Conservation (phyloP, 1,284 basidiomycete genomes). For the Ceratobasidium sp. region DNA sequence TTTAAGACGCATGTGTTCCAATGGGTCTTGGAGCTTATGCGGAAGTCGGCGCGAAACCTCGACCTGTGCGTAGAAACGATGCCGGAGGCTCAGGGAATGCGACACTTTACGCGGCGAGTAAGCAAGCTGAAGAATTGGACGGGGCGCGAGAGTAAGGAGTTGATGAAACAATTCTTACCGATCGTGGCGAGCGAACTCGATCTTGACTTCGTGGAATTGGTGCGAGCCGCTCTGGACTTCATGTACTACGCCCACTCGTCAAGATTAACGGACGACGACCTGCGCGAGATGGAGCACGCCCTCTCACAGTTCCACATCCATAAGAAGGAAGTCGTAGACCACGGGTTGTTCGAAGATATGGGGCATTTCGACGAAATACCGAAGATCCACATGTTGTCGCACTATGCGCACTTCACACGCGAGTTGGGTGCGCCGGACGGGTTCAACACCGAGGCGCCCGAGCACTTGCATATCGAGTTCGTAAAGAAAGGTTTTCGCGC, state of each 20-base stretch:
- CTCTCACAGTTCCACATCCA: neutral
- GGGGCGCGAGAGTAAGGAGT: conserved; percentile 23
- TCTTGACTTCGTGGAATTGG: neutral
- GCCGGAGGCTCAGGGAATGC: conserved; percentile 1
- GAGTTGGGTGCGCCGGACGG: conserved; percentile 31
- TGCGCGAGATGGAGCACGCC: neutral
- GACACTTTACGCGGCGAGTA: conserved; percentile 10
- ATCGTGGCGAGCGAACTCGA: neutral
- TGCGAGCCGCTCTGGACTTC: conserved; percentile 3
- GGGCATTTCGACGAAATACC: conserved; percentile 6
- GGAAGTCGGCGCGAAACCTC: neutral
- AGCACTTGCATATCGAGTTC: conserved; percentile 17
- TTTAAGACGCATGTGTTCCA: conserved; percentile 53
- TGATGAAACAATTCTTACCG: conserved; percentile 23
- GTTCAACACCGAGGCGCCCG: conserved; percentile 30
- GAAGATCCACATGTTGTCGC: conserved; percentile 24
- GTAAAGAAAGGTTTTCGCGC: neutral
- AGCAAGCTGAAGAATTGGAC: conserved; percentile 7
- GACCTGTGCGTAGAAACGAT: neutral
- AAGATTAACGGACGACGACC: conserved; percentile 8
- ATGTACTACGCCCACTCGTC: neutral
- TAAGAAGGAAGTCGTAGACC: neutral
- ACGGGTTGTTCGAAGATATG: neutral
- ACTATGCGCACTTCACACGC: conserved; percentile 14
- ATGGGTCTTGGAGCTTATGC: conserved; percentile 1